Base-by-base conservation (phyloP, 495 filamentous ascomycete genomes). In the Talaromyces adpressus region DNA sequence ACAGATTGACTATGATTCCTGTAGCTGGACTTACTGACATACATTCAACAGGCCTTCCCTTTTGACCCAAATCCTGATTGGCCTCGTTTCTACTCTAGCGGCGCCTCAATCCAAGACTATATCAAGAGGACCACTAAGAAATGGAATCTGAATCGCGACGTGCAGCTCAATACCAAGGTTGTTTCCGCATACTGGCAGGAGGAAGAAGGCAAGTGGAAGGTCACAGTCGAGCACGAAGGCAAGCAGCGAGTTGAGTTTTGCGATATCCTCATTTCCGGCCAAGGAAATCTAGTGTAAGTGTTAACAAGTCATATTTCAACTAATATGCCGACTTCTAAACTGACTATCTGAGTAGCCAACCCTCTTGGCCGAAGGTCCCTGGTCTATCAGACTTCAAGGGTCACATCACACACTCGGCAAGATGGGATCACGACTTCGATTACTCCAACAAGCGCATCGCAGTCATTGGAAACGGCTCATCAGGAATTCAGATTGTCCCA, bases 41-140 rank as follows among this genome's bases (percentile, higher is more conserved):
- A 9, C 1, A 30, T 39, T 39, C 11, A 36, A 36, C 30, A 83
- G 53, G 68, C 68, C 3, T 83, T 77, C 63, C 80, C 80, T 39
- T 90, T 88, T 68, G 79, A 79, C 29, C 83, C 85, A 7, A 89
- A 88, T 63, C 75, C 79, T 4, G 71, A 84, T 63, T 90, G 87
- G 86, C 78, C 77, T 2, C 72, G 80, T 30, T 77, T 82, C 89
- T 84, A 36, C 63, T 81, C 83, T 7, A 70, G 74, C 22, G 83
- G 83, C 0, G 70, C 70, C 4, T 87, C 89, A 68, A 89, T 90
- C 54, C 70, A 75, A 18, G 76, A 77, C 30, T 90, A 89, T 63
- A 82, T 84, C 68, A 72, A 84, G 39, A 64, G 69, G 0, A 70
- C 83, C 3, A 81, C 80, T 2, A 66, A 71, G 18, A 87, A 85